Conservation (phyloP, 495 filamentous ascomycete species). For the Penicillium pulvis region DNA sequence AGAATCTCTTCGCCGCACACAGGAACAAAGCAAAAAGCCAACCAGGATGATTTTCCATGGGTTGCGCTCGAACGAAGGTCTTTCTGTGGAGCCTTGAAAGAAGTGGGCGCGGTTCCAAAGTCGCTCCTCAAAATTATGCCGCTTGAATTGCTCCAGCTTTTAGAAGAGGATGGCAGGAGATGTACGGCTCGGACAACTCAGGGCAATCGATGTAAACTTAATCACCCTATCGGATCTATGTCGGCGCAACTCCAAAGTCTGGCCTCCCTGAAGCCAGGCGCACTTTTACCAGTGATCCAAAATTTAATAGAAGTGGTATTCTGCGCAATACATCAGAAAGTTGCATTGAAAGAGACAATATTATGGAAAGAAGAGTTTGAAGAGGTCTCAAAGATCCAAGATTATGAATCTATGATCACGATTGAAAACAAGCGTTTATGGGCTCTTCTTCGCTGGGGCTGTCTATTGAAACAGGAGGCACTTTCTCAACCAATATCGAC, state of each 20-base stretch:
- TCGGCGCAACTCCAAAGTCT: conserved; percentile 1
- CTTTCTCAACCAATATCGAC: not conserved
- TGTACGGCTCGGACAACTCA: conserved; percentile 13
- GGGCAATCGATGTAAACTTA: conserved; percentile 9
- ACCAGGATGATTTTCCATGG: not conserved
- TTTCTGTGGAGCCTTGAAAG: not conserved
- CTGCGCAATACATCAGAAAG: conserved; percentile 9
- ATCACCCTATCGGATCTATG: not conserved
- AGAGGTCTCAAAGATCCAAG: conserved; percentile 6
- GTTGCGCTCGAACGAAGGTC: not conserved
- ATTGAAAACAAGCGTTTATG: not conserved
- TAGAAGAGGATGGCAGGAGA: conserved; percentile 7
- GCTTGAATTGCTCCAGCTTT: conserved; percentile 8
- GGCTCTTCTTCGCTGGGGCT: conserved; percentile 10
- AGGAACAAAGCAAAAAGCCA: not conserved
- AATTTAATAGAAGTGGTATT: conserved; percentile 6
- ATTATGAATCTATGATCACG: not conserved
- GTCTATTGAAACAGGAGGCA: not conserved
- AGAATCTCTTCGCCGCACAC: not conserved
- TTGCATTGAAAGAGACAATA: conserved; percentile 10
- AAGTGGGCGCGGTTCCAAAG: conserved; percentile 4
- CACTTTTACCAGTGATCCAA: not conserved
- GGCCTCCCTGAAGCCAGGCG: not conserved
- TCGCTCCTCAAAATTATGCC: conserved; percentile 14
- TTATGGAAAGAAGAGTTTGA: conserved; percentile 14